Evolutionary conservation across 495 filamentous ascomycete genomes (phyloP), one percentile per base, ranked within the genome.

Genomic region (Aspergillus taichungensis): DNA sequence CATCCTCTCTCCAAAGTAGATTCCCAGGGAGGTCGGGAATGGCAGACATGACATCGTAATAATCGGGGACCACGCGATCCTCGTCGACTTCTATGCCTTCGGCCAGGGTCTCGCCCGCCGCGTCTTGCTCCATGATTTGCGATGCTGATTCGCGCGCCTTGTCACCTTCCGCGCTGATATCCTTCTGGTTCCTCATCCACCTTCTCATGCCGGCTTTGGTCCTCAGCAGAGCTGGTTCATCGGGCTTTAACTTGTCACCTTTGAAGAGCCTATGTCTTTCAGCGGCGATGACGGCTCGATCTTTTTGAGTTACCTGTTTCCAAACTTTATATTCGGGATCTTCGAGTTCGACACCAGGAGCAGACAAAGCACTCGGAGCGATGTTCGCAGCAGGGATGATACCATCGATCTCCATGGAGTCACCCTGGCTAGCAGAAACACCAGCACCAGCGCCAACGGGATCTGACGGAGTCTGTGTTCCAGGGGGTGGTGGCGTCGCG

Each of bases 281-380:
- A 37, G 83, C 78, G 8, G 92, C 88, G 33, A 91, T 79, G 10
- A 85, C 68, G n/a, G 92, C 92, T 37, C 92, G 80, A 49, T 94
- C 89, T 60, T 94, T 95, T 65, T 96, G 96, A 3, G 92, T 99
- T 32, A 95, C 87, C 61, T 94, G 90, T 69, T 97, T 99, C 92
- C 92, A 99, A 34, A 89, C 86, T 59, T 94, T 94, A 68, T 90
- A 95, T 53, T 94, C 90, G 1, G 87, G 79, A 53, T 96, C 90
- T 50, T 95, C 83, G 40, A 80, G 55, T 37, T 85, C 83, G 11
- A 63, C 54, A 3, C 65, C 67, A 8, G 67, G 53, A 6, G 61
- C 61, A 9, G 62, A 59, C 27, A 71, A 49, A n/a, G 66, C 69
- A 45, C 59, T 69, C 18, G 84, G 71, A 24, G 79, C 79, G 49